These are phyloP conservation scores for Helenozyma baotianmanensis DNA, from an alignment of 805 yeast genomes.

Conservation along the genomic window DNA sequence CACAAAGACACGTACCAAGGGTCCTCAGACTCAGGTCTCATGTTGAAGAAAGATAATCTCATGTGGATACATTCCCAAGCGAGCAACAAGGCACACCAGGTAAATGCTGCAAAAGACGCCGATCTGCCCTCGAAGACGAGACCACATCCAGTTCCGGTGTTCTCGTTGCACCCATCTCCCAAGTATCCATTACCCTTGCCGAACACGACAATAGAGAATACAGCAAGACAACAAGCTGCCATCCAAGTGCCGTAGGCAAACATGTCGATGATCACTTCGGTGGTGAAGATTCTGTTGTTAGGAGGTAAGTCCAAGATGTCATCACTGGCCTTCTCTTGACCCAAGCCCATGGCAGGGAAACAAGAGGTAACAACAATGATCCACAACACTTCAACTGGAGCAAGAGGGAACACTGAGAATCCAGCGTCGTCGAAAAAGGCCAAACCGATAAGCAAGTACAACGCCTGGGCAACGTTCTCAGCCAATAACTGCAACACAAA, in stretches of 20 bases:
- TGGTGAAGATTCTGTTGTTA: slow-evolving; percentile 58
- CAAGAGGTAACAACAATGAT: slow-evolving; percentile 74
- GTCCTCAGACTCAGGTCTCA: slow-evolving; percentile 58
- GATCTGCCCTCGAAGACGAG: slow-evolving; percentile 73
- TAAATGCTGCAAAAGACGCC: slow-evolving; percentile 73
- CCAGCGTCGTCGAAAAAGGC: slow-evolving; percentile 31
- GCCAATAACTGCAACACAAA: slow-evolving; percentile 71
- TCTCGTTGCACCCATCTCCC: slow-evolving; percentile 60
- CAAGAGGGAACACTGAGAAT: slow-evolving; percentile 33
- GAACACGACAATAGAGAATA: slow-evolving; percentile 63
- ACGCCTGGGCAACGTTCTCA: slow-evolving; percentile 67
- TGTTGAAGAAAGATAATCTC: slow-evolving; percentile 63
- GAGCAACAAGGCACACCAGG: slow-evolving; percentile 77
- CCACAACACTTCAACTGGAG: slow-evolving; percentile 77
- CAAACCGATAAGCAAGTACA: slow-evolving; percentile 48
- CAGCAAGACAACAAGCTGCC: slow-evolving; percentile 65
- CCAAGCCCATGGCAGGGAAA: slow-evolving; percentile 82
- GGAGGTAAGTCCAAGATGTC: slow-evolving; percentile 66
- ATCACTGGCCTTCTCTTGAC: slow-evolving; percentile 60
- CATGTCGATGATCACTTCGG: slow-evolving; percentile 67
- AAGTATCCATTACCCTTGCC: slow-evolving; percentile 62
- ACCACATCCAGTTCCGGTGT: slow-evolving; percentile 42
- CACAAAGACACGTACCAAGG: slow-evolving; percentile 57
- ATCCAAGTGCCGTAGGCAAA: slow-evolving; percentile 66
- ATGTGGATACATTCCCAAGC: slow-evolving; percentile 84